Base-by-base conservation (phyloP, 2,329 filamentous ascomycete genomes). In the Trichoderma asperellum region DNA sequence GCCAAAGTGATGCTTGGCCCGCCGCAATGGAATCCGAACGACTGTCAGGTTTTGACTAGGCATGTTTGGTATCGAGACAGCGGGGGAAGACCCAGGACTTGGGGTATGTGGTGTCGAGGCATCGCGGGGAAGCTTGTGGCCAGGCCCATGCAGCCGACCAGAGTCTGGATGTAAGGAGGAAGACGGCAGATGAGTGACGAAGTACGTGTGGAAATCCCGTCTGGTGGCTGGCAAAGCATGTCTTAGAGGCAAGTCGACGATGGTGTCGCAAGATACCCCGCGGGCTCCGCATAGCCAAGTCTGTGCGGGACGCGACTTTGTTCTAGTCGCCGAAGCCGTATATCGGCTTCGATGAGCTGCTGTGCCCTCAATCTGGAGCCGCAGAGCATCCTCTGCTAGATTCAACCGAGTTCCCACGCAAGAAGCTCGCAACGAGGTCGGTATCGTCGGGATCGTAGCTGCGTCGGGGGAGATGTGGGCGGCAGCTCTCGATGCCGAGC, bases 1-100 rank as follows among this genome's bases (percentile, higher is more conserved):
- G 32, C 96, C 96, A 76, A 96, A 97, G 81, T 99, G 96, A 77
- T 99, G 96, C 78, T 98, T 98, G 35, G 96, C 96, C 74, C 92
- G 94, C 75, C 91, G 92, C 71, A 99, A 83, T 5, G 96, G 96
- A 76, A 99, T 99, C 43, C 96, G 92, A 59, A 98, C 96, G 6
- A 98, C 93, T 0, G 96, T 97, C 73, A 96, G 89, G 75, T 97
- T 94, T 74, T 93, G 88, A 66, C 82, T 85, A 16, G 85, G 79
- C 71, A 88, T 87, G 61, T 89, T 83, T 61, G 87, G 84, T 12
- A 88, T 85, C 61, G 88, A 85, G n/a, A 87, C 83, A 1, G 86
- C 83, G 14, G 89, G 88, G 52, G 86, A 83, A 18, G 85, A 83
- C 47, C 86, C 85, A 12, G 81, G 83, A 59, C 76, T 82, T 37